Percentiles rank a stretch among this genome's conserved stretches.
These are phyloP conservation scores for Cladobotryum mycophilum DNA, from an alignment of 2,329 filamentous ascomycete genomes.

Conservation along the genomic window DNA sequence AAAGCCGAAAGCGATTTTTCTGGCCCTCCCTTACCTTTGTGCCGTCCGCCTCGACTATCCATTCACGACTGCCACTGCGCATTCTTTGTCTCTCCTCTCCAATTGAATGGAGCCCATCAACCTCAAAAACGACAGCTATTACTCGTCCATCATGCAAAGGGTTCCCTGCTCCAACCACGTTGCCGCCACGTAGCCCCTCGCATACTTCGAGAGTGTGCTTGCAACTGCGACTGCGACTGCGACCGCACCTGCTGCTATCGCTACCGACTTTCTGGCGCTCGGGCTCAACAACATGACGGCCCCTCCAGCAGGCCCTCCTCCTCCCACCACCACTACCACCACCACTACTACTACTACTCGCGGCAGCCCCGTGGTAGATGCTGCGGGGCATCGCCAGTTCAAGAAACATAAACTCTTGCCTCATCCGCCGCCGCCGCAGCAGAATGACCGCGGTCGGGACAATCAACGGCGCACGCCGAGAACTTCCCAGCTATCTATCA, in stretches of 20 bases:
- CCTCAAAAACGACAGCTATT: conserved; percentile 7
- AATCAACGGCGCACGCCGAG: conserved; percentile 19
- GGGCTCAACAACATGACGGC: background rate
- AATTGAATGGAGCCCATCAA: conserved; percentile 14
- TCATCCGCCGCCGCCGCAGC: conserved; percentile 34
- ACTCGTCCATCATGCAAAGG: conserved; percentile 17
- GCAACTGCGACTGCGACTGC: conserved; percentile 12
- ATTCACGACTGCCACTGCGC: background rate
- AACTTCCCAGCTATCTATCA: conserved; percentile 21
- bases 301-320: background rate
- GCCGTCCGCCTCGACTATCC: background rate
- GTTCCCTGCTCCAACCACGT: conserved; percentile 15
- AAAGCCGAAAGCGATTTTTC: background rate
- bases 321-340: no score
- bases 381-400: conserved; percentile 30
- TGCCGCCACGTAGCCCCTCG: conserved; percentile 11
- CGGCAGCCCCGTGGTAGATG: background rate
- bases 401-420: conserved; percentile 42
- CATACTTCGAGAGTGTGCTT: conserved; percentile 19
- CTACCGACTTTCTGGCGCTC: conserved; percentile 9
- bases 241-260: background rate
- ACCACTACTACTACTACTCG: no score
- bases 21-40: background rate
- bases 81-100: conserved; percentile 1
- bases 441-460: conserved; percentile 19